phyloP scores from a whole-genome alignment of 352 stramenopile species.

The Globisporangium emineosum region DNA sequence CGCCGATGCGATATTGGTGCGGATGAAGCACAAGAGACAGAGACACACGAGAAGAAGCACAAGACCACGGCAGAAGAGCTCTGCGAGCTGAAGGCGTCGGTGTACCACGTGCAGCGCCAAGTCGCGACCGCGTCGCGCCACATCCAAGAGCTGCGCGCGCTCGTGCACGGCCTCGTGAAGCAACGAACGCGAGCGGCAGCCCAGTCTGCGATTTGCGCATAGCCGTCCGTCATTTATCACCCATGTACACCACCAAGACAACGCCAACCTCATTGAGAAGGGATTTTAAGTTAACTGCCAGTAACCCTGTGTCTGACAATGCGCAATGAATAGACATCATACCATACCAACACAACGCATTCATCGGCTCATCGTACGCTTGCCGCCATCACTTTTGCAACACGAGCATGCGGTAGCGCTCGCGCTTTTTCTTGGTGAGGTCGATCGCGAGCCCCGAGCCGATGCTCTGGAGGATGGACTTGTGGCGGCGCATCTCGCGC shows the following conservation, averaged over 20 bases:
- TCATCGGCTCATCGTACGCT: not conserved
- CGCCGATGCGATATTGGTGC: not conserved
- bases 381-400: constrained; percentile 47
- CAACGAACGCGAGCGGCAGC: not conserved
- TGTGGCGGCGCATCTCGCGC: constrained; percentile 42
- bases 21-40: not conserved
- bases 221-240: not conserved
- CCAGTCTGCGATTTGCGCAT: constrained; percentile 1
- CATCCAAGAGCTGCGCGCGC: constrained; percentile 13
- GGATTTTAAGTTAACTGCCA: constrained; percentile 1
- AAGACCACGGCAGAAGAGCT: not conserved
- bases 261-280: not conserved
- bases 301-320: not conserved
- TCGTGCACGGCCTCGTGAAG: not conserved
- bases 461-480: constrained; percentile 34
- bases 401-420: constrained; percentile 66
- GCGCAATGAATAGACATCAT: constrained; percentile 2
- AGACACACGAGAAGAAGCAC: not conserved
- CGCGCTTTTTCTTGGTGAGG: constrained; percentile 56
- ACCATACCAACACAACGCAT: not conserved
- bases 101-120: constrained; percentile 10
- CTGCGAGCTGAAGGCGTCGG: constrained; percentile 5
- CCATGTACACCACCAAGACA: not conserved
- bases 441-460: constrained; percentile 55
- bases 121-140: constrained; percentile 11